Conservation (phyloP, 2,329 filamentous ascomycete genomes). For the Monosporascus sp. region DNA sequence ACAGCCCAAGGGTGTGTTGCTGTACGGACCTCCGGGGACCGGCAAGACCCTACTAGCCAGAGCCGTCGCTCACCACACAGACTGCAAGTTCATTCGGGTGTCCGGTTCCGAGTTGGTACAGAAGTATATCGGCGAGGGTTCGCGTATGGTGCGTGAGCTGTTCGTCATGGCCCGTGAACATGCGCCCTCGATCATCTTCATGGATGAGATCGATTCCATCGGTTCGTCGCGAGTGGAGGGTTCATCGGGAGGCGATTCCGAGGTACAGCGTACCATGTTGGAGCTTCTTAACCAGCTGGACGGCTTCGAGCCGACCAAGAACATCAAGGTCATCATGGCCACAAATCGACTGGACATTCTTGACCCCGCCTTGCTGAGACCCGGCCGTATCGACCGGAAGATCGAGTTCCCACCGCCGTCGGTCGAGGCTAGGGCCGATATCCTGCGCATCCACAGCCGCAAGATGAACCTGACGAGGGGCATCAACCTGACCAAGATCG, state of each 20-base stretch:
- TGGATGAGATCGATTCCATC: conserved; percentile 99
- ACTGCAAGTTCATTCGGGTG: conserved; percentile 98
- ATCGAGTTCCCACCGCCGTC: conserved; percentile 98
- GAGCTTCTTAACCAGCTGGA: conserved; percentile 97
- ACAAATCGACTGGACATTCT: conserved; percentile 97
- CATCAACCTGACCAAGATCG: conserved; percentile 97
- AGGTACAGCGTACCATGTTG: conserved; percentile 98
- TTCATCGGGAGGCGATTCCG: conserved; percentile 89
- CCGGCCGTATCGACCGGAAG: conserved; percentile 97
- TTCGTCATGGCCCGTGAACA: conserved; percentile 99
- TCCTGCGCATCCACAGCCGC: conserved; percentile 92
- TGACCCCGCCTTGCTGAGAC: conserved; percentile 87
- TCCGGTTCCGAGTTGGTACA: conserved; percentile 95
- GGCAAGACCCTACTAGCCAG: conserved; percentile 93
- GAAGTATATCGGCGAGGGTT: conserved; percentile 98
- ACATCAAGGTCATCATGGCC: conserved; percentile 99
- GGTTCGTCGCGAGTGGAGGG: conserved; percentile 95
- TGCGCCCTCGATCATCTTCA: conserved; percentile 98
- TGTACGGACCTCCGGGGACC: conserved; percentile 94
- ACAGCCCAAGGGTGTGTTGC: conserved; percentile 92
- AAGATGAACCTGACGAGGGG: conserved; percentile 98
- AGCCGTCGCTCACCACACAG: conserved; percentile 95
- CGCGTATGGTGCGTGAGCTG: conserved; percentile 95
- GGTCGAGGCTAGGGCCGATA: conserved; percentile 93
- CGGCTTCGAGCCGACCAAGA: conserved; percentile 98